These are phyloP conservation scores for Saturnispora zaruensis DNA, from an alignment of 805 yeast species.

Conservation along the genomic window DNA sequence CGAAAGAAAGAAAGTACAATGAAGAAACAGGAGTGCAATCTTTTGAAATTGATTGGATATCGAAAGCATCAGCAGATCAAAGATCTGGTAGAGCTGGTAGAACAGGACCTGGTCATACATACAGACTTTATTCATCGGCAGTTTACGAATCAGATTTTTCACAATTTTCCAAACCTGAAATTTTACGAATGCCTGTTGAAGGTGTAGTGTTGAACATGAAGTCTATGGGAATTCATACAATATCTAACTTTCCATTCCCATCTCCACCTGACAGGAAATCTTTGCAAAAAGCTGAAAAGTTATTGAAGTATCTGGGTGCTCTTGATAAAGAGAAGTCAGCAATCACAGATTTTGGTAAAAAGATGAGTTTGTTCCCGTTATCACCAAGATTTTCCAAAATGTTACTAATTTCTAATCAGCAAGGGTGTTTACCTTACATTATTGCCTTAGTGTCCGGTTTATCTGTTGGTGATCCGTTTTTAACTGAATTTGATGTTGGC, in stretches of 20 bases:
- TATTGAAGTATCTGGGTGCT: conserved; percentile 73
- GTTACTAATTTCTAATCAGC: conserved; percentile 80
- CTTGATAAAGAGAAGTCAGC: conserved; percentile 39
- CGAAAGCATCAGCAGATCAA: conserved; percentile 94
- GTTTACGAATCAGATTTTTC: conserved; percentile 79
- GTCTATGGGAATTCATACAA: conserved; percentile 90
- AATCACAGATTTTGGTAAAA: conserved; percentile 71
- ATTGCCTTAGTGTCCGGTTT: conserved; percentile 86
- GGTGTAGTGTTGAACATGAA: conserved; percentile 95
- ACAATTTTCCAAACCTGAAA: conserved; percentile 83
- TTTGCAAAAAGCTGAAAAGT: conserved; percentile 54
- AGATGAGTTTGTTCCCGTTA: conserved; percentile 86
- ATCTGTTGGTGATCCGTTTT: conserved; percentile 88
- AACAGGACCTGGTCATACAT: conserved; percentile 97
- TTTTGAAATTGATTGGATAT: conserved; percentile 83
- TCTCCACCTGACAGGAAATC: conserved; percentile 72
- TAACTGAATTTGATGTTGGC: conserved; percentile 68
- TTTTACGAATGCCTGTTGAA: conserved; percentile 90
- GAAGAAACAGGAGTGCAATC: conserved; percentile 87
- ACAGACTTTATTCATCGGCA: conserved; percentile 87
- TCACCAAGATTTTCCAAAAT: conserved; percentile 91
- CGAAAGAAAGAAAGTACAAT: conserved; percentile 79
- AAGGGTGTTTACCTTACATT: conserved; percentile 76
- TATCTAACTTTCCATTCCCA: conserved; percentile 86
- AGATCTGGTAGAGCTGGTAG: conserved; percentile 80